Evolutionary conservation across 352 stramenopile species (phyloP).

Genomic region (Phytophthora pseudosyringae): DNA sequence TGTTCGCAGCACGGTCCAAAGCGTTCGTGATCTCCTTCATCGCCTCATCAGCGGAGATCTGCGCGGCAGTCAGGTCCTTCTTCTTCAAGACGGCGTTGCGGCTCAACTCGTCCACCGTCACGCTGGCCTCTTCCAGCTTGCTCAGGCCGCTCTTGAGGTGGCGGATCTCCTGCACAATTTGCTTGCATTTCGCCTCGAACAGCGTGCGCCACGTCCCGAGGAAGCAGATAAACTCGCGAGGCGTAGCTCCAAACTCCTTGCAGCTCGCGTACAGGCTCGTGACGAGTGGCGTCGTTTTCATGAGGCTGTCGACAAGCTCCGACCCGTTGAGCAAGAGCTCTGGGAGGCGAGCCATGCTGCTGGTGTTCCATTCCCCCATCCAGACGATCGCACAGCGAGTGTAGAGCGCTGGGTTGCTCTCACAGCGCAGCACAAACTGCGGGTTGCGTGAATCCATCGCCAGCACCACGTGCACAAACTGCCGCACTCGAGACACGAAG

Average conservation of each 20-base stretch:
- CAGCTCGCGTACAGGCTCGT: conserved; percentile 69
- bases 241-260: conserved; percentile 75
- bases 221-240: conserved; percentile 88
- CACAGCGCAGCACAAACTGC: conserved; percentile 88
- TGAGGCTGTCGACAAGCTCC: conserved; percentile 65
- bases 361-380: conserved; percentile 92
- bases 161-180: conserved; percentile 86
- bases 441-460: conserved; percentile 73
- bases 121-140: conserved; percentile 92
- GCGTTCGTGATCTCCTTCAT: conserved; percentile 97
- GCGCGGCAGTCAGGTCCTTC: conserved; percentile 86
- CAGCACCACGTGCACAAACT: conserved; percentile 91
- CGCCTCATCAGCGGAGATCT: conserved; percentile 90
- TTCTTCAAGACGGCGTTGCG: conserved; percentile 90
- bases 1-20: conserved; percentile 87
- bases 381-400: conserved; percentile 92
- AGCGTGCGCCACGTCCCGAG: conserved; percentile 81
- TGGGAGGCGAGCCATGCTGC: conserved; percentile 81
- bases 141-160: conserved; percentile 90
- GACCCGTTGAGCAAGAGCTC: conserved; percentile 67
- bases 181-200: conserved; percentile 81
- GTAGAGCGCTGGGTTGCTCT: conserved; percentile 95
- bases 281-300: conserved; percentile 63
- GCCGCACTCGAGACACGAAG: conserved; percentile 91
- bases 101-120: conserved; percentile 92